These are phyloP conservation scores for Plectosphaerella cucumerina DNA, from an alignment of 2,329 filamentous ascomycete genomes.

Conservation along the genomic window DNA sequence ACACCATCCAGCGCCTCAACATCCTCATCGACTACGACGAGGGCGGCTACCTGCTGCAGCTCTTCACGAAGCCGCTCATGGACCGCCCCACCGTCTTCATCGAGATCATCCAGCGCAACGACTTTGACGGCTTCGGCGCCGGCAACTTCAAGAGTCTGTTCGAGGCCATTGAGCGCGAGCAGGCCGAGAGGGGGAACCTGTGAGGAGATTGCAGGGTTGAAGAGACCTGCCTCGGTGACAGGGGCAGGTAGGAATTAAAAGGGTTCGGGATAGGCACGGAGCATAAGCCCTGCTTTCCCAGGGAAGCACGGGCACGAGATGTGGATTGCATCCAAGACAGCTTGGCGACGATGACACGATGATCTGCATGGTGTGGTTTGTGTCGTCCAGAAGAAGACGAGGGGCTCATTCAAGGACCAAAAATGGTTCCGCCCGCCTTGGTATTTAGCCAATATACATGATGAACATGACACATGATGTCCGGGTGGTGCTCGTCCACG, in stretches of 20 bases:
- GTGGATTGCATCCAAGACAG: no score
- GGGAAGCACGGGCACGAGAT: no score
- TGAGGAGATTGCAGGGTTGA: conserved; percentile 29
- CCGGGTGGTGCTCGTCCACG: no score
- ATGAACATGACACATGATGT: conserved; percentile 2
- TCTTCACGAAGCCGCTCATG: conserved; percentile 85
- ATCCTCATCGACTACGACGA: conserved; percentile 96
- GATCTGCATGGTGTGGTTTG: no score
- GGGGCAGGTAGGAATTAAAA: no score
- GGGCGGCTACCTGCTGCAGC: conserved; percentile 73
- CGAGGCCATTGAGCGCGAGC: conserved; percentile 92
- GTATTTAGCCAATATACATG: no score
- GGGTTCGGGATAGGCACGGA: no score
- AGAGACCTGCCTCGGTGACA: background rate
- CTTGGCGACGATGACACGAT: no score
- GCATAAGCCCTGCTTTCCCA: no score
- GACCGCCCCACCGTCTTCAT: conserved; percentile 94
- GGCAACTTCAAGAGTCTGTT: conserved; percentile 96
- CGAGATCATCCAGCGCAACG: conserved; percentile 90
- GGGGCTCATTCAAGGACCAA: no score
- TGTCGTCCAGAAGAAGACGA: no score
- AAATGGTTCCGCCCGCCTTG: no score
- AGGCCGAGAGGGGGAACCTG: conserved; percentile 80
- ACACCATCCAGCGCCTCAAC: conserved; percentile 69
- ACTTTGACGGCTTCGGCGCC: conserved; percentile 88